Conservation (phyloP, 169 alveolate species). For the Plasmodium cynomolgi region DNA sequence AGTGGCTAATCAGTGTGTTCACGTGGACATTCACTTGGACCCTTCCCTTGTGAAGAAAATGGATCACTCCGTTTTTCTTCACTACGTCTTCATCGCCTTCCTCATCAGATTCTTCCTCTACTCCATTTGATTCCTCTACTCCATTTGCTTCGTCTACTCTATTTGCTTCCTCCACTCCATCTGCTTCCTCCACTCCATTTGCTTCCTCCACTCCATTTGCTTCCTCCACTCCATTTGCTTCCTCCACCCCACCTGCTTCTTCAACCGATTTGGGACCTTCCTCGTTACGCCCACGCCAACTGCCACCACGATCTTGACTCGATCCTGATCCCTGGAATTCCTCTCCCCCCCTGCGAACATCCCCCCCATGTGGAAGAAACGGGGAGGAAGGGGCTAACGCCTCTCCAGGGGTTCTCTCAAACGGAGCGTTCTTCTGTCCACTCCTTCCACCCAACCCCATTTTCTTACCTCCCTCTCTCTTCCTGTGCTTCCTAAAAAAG, state of each 20-base stretch:
- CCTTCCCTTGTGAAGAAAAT: neutral
- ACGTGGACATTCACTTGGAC: conserved; percentile 5
- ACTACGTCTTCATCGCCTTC: neutral
- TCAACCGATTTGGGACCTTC: neutral
- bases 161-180: neutral
- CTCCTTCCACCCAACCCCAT: neutral
- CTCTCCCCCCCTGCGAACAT: too few relatives aligned
- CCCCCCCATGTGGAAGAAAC: neutral
- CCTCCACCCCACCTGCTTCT: neutral
- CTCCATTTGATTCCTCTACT: neutral
- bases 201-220: neutral
- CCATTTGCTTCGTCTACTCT: neutral
- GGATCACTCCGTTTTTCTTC: neutral
- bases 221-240: neutral
- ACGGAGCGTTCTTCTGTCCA: neutral
- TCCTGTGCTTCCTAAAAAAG: conserved; percentile 24
- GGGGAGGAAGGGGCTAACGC: neutral
- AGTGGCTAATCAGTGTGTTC: conserved; percentile 13
- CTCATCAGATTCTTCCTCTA: neutral
- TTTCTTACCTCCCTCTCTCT: neutral
- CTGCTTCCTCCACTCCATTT: neutral
- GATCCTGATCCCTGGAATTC: too few relatives aligned
- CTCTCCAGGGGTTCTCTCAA: neutral
- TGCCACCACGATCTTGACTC: neutral
- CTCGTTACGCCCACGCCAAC: neutral